These are phyloP conservation scores for Colletotrichum shisoi DNA, from an alignment of 2,329 filamentous ascomycete genomes.

Conservation along the genomic window DNA sequence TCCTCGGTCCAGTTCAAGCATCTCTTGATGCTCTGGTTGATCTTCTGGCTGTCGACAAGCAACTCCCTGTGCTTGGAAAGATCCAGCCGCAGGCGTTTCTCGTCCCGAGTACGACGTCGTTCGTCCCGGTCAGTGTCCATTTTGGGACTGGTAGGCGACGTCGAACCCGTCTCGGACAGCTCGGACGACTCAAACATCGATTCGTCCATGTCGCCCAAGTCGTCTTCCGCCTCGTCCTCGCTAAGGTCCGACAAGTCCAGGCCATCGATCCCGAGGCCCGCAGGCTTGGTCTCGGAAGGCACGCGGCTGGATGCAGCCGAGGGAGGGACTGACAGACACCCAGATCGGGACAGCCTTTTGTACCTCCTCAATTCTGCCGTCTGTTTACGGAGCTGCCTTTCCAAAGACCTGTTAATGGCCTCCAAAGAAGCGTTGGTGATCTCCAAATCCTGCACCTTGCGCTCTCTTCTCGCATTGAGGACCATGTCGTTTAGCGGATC, in stretches of 20 bases:
- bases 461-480: conserved; percentile 85
- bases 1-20: conserved; percentile 91
- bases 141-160: conserved; percentile 46
- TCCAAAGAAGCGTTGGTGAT: conserved; percentile 95
- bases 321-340: conserved; percentile 67
- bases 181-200: conserved; percentile 48
- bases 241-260: conserved; percentile 61
- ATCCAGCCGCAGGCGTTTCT: conserved; percentile 83
- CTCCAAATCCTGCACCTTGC: conserved; percentile 94
- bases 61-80: conserved; percentile 88
- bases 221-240: conserved; percentile 57
- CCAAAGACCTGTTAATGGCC: conserved; percentile 92
- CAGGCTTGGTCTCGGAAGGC: conserved; percentile 54
- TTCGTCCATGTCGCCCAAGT: conserved; percentile 58
- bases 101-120: conserved; percentile 74
- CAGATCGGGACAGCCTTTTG: conserved; percentile 82
- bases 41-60: conserved; percentile 87
- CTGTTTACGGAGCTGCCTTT: conserved; percentile 90
- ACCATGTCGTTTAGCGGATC: conserved; percentile 78
- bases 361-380: conserved; percentile 86
- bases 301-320: conserved; percentile 56
- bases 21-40: conserved; percentile 91
- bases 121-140: conserved; percentile 52
- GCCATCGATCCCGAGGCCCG: conserved; percentile 55
- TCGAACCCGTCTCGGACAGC: conserved; percentile 54